A percentile compares a stretch with the other conserved stretches of the same genome.
These are phyloP conservation scores for Leucocoprinus birnbaumii DNA, from an alignment of 768 basidiomycete genomes.

Conservation along the genomic window DNA sequence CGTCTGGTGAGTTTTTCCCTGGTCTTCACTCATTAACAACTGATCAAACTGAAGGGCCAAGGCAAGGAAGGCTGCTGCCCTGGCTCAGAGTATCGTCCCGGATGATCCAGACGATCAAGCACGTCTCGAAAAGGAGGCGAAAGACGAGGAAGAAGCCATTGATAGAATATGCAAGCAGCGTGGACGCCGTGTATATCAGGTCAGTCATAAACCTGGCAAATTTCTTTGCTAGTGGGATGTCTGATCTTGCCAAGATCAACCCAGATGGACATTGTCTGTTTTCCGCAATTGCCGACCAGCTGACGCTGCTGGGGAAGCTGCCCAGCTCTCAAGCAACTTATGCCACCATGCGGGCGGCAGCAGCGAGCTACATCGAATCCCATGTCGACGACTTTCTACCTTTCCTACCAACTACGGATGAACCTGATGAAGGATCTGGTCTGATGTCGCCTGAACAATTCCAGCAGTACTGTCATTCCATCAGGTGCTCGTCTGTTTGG, in stretches of 20 bases:
- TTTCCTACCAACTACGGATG: slow-evolving; percentile 73
- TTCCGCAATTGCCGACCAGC: slow-evolving; percentile 91
- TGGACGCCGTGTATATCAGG: slow-evolving; percentile 66
- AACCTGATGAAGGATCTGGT: slow-evolving; percentile 60
- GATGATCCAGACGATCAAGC: slow-evolving; percentile 60
- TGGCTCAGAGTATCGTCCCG: slow-evolving; percentile 49
- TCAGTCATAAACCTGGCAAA: slow-evolving; percentile 21
- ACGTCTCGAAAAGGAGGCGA: slow-evolving; percentile 58
- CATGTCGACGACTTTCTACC: slow-evolving; percentile 92
- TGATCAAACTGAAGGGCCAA: slow-evolving; percentile 23
- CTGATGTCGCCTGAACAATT: slow-evolving; percentile 70
- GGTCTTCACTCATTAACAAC: not conserved
- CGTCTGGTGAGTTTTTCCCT: slow-evolving; percentile 52
- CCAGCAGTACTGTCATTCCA: slow-evolving; percentile 68
- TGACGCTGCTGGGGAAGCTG: slow-evolving; percentile 67
- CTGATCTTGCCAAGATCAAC: slow-evolving; percentile 56
- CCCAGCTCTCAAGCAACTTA: slow-evolving; percentile 59
- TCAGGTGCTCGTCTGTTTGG: slow-evolving; percentile 88
- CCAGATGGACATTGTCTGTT: slow-evolving; percentile 98
- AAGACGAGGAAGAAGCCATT: slow-evolving; percentile 67
- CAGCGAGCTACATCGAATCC: slow-evolving; percentile 75
- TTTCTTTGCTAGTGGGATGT: not conserved
- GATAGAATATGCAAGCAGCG: slow-evolving; percentile 60
- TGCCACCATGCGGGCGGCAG: slow-evolving; percentile 56
- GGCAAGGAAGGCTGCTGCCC: slow-evolving; percentile 70